These are phyloP conservation scores for Rutstroemia sp. DNA, from an alignment of 2,329 filamentous ascomycete species.

Conservation along the genomic window DNA sequence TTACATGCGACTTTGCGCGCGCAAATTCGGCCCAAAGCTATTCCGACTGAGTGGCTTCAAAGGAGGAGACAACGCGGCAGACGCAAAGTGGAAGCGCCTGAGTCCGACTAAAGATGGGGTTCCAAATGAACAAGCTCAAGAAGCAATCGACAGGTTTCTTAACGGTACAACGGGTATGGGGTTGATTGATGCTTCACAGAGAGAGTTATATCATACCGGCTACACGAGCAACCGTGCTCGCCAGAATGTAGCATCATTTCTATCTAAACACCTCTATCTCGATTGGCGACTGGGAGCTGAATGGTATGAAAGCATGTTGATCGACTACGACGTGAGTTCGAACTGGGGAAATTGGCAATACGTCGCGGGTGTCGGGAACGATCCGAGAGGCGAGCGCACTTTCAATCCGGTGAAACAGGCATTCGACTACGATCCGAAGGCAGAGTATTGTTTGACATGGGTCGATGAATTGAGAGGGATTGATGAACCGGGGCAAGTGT, in stretches of 20 bases:
- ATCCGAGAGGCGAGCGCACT: constrained; percentile 60
- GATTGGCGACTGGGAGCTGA: constrained; percentile 78
- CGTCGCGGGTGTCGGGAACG: constrained; percentile 70
- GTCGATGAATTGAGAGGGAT: constrained; percentile 57
- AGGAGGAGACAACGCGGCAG: constrained; percentile 32
- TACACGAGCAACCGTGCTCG: constrained; percentile 71
- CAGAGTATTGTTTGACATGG: constrained; percentile 66
- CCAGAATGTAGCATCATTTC: constrained; percentile 69
- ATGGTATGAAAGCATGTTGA: constrained; percentile 70
- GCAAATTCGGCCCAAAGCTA: constrained; percentile 59
- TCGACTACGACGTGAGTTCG: constrained; percentile 68
- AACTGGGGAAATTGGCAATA: constrained; percentile 87
- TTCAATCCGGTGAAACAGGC: constrained; percentile 81
- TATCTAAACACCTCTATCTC: constrained; percentile 64
- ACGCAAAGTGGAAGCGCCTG: constrained; percentile 15
- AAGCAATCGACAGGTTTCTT: constrained; percentile 51
- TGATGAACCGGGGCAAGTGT: constrained; percentile 42
- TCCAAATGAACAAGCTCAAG: constrained; percentile 36
- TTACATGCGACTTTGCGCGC: constrained; percentile 70
- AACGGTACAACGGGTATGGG: constrained; percentile 66
- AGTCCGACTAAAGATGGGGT: constrained; percentile 16
- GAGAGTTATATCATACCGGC: constrained; percentile 67
- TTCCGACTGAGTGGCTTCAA: constrained; percentile 59
- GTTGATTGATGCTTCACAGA: constrained; percentile 69
- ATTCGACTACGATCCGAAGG: constrained; percentile 66